Base-by-base conservation (phyloP, 2,329 filamentous ascomycete genomes). In the Ceratocystis destructans region DNA sequence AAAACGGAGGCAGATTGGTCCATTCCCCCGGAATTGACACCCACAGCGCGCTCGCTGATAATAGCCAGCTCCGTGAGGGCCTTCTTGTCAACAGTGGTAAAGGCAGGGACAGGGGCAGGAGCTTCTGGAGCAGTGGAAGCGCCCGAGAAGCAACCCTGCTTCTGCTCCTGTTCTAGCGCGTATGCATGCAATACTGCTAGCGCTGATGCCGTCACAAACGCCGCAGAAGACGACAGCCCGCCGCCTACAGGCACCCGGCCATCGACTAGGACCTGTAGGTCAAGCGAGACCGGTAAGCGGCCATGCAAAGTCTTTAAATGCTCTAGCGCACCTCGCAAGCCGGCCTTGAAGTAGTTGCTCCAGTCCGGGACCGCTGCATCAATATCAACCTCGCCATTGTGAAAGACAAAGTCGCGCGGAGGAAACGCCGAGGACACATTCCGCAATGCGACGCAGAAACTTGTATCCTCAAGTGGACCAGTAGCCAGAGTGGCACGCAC, bases 331-430 rank as follows among this genome's bases (percentile, higher is more conserved):
- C 92, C 94, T 45, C 84, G 80, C 62, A 97, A 79, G 0, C 94
- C 94, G 65, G 90, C 89, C 78, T 94, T 95, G 83, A 99, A 97
- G 80, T 99, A 99, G 75, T 97, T 99, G 67, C 90, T 89, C 94
- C 94, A 99, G 77, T 96, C 91, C 70, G 95, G 88, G 71, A 87
- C 83, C 20, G 85, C 86, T 6, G 90, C 83, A 75, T 97, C 91
- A 71, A 99, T 96, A 25, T 87, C 83, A n/a, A 93, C 81, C 33
- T 41, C 67, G 7, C 41, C 64, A 22, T 25, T 5, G 1, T 88
- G 83, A 7, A 96, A 81, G 59, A 85, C 81, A 73, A 96, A 95
- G 71, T 89, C 84, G 70, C 84, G 83, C 1, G 85, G 76, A 1
- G 88, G 82, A 74, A 96, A 99, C 69, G 89, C 83, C 12, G 95